These are phyloP conservation scores for Oryza officinalis DNA, from an alignment of 176 grass and related monocot species.

Conservation along the genomic window DNA sequence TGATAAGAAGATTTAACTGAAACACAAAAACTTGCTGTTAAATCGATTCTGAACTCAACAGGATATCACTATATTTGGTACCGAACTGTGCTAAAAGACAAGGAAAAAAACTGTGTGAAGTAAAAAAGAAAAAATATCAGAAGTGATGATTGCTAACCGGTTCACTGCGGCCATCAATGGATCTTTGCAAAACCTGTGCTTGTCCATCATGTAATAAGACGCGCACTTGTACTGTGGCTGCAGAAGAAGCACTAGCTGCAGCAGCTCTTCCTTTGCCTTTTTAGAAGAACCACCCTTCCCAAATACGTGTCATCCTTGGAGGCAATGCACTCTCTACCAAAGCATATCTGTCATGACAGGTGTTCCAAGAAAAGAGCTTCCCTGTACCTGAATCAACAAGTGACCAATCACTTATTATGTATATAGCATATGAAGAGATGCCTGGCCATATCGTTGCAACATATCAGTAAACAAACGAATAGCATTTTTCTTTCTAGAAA, in stretches of 20 bases:
- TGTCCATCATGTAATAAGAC: slow-evolving; percentile 96
- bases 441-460: slow-evolving; percentile 90
- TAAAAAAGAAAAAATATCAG: neutral
- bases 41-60: no score
- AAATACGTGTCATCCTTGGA: slow-evolving; percentile 78
- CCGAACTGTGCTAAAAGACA: neutral
- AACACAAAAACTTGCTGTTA: no score
- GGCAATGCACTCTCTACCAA: slow-evolving; percentile 76
- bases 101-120: neutral
- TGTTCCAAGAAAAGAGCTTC: slow-evolving; percentile 94
- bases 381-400: slow-evolving; percentile 94
- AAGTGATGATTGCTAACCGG: slow-evolving; percentile 58
- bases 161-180: slow-evolving; percentile 89
- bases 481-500: slow-evolving; percentile 13
- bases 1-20: no score
- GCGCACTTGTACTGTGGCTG: slow-evolving; percentile 90
- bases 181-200: slow-evolving; percentile 85
- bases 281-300: slow-evolving; percentile 83
- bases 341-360: slow-evolving; percentile 93
- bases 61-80: neutral
- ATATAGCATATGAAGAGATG: slow-evolving; percentile 87
- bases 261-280: no score
- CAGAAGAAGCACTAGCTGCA: slow-evolving; percentile 67
- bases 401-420: slow-evolving; percentile 93
- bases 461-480: slow-evolving; percentile 65